phyloP scores from a whole-genome alignment of 2,329 filamentous ascomycete genomes.

The Aspergillus felis region DNA sequence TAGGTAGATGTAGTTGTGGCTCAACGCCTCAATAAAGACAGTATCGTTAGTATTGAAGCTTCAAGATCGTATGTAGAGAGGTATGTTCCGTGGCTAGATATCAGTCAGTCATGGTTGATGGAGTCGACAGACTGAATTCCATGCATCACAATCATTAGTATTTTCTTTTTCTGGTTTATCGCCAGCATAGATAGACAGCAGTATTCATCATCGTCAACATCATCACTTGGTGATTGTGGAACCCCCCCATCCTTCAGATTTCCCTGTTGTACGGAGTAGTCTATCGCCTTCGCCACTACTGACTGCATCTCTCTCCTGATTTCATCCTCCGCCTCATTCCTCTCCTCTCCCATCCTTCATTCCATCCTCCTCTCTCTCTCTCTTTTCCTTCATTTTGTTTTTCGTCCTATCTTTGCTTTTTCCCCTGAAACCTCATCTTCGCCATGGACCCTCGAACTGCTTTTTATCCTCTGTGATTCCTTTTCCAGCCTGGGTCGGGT shows the following conservation, averaged over 20 bases:
- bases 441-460: constrained; percentile 10
- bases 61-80: too few relatives aligned
- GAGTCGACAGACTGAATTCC: background rate
- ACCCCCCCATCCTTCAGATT: background rate
- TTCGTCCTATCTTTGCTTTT: background rate
- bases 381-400: constrained; percentile 1
- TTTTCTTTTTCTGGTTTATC: background rate
- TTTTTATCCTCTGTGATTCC: constrained; percentile 13
- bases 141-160: background rate
- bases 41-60: background rate
- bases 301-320: background rate
- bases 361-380: constrained; percentile 7
- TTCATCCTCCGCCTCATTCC: constrained; percentile 2
- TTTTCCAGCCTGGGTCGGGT: constrained; percentile 12
- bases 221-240: background rate
- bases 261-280: background rate
- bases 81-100: background rate
- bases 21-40: too few relatives aligned
- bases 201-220: background rate
- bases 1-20: too few relatives aligned
- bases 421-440: background rate
- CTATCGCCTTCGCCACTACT: background rate
- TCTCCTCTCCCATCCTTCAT: constrained; percentile 9
- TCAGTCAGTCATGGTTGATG: background rate
- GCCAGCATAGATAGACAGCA: background rate